Percentiles rank a stretch among this genome's conserved stretches.
phyloP scores from a whole-genome alignment of 345 rosid genomes.

The Linum usitatissimum region DNA sequence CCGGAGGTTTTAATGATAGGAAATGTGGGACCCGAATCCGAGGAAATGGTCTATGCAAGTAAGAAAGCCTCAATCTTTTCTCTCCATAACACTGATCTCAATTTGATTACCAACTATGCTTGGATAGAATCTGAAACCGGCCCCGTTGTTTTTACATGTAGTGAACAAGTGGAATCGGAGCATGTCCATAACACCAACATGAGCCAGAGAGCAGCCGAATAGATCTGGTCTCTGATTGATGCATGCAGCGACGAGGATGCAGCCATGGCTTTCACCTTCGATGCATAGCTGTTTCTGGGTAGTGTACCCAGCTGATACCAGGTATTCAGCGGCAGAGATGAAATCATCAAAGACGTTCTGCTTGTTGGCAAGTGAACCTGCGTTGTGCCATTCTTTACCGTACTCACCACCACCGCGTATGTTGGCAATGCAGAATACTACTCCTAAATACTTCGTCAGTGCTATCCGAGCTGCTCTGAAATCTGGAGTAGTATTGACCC shows the following conservation, averaged over 20 bases:
- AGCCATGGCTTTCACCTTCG: conserved; percentile 96
- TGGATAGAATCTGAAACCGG: background rate
- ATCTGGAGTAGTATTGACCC: conserved; percentile 56
- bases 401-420: conserved; percentile 99
- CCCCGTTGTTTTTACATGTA: conserved; percentile 33
- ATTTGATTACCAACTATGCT: background rate
- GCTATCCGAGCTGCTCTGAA: conserved; percentile 54
- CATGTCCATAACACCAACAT: conserved; percentile 99
- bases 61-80: no score
- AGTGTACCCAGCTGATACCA: conserved; percentile 70
- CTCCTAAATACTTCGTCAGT: conserved; percentile 65
- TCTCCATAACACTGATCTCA: no score
- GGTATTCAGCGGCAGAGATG: conserved; percentile 64
- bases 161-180: conserved; percentile 90
- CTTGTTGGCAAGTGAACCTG: conserved; percentile 66
- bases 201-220: conserved; percentile 94
- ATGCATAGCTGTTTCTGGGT: conserved; percentile 62
- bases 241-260: conserved; percentile 86
- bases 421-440: conserved; percentile 68
- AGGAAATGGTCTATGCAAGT: no score
- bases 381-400: conserved; percentile 95
- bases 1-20: no score
- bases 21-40: no score
- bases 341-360: conserved; percentile 93
- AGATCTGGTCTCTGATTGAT: conserved; percentile 99